A percentile compares a stretch with the other conserved stretches of the same genome.
phyloP scores from a whole-genome alignment of 176 grass and related monocot genomes.

The Urochloa ruziziensis region DNA sequence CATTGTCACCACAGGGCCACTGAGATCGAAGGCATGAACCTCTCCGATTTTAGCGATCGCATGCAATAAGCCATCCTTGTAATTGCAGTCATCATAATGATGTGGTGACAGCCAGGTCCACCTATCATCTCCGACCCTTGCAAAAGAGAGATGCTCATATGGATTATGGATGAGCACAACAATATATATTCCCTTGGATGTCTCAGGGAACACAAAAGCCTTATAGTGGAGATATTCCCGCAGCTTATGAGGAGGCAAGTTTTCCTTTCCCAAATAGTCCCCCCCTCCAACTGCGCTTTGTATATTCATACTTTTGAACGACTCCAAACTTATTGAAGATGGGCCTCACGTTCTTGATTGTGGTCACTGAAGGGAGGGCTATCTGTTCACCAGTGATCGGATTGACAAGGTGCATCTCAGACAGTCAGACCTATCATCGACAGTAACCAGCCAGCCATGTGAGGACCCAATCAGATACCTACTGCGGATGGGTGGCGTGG shows the following conservation, averaged over 20 bases:
- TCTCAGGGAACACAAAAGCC: neutral
- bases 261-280: no score
- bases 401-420: neutral
- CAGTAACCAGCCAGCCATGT: neutral
- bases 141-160: neutral
- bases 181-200: neutral
- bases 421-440: neutral
- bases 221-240: neutral
- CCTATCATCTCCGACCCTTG: neutral
- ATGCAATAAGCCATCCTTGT: neutral
- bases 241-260: no score
- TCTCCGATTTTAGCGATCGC: neutral
- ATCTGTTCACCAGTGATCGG: neutral
- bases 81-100: neutral
- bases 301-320: no score
- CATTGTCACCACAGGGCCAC: neutral
- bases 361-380: neutral
- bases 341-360: neutral
- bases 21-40: neutral
- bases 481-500: neutral
- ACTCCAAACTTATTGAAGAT: neutral
- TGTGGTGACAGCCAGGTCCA: neutral
- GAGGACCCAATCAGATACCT: neutral
- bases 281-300: no score
- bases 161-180: neutral